phyloP scores from a whole-genome alignment of 225 moss, liverwort and hornwort genomes.

The Climacium dendroides region DNA sequence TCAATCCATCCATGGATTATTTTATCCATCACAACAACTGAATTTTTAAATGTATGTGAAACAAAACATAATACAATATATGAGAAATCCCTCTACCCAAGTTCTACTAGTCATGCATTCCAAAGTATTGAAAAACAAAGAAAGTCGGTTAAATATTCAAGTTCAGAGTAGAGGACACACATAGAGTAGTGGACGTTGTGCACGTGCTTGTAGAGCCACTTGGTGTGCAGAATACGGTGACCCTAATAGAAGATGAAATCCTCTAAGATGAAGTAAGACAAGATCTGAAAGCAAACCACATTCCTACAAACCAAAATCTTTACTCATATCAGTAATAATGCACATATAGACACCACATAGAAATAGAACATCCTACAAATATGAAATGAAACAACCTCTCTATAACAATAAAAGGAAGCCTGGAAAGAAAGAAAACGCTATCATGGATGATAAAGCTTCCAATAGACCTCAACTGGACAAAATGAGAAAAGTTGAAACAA shows the following conservation, averaged over 20 bases:
- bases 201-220: slow-evolving; percentile 98
- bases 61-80: background rate
- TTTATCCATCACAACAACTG: background rate
- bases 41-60: background rate
- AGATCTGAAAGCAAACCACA: slow-evolving; percentile 84
- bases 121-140: background rate
- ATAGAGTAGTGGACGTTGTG: slow-evolving; percentile 98
- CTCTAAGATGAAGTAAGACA: slow-evolving; percentile 91
- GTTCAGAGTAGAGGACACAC: slow-evolving; percentile 30
- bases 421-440: slow-evolving; percentile 92
- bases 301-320: slow-evolving; percentile 47
- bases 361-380: background rate
- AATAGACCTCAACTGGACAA: slow-evolving; percentile 89
- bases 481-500: too few species aligned
- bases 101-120: background rate
- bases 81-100: background rate
- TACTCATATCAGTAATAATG: background rate
- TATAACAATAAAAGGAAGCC: slow-evolving; percentile 89
- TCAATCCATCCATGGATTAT: background rate
- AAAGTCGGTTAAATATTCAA: background rate
- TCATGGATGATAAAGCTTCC: slow-evolving; percentile 97
- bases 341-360: background rate
- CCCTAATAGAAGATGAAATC: slow-evolving; percentile 99
- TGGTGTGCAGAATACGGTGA: slow-evolving; percentile 86
- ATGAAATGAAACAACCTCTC: slow-evolving; percentile 48